phyloP scores from a whole-genome alignment of 2,329 filamentous ascomycete genomes.

The Cercospora sojina region DNA sequence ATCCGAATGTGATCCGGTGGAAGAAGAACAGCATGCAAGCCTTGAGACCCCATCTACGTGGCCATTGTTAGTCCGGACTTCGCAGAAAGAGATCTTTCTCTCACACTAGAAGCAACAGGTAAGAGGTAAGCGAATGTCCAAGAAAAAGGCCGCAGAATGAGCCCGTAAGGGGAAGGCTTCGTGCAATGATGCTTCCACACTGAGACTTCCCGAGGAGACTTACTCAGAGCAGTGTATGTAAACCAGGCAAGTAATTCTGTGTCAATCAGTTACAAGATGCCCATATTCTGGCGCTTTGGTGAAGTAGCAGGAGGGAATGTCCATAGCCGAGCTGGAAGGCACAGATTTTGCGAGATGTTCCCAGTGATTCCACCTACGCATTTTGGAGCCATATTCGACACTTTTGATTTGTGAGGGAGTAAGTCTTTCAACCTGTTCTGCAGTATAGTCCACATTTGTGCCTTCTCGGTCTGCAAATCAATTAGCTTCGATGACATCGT shows the following conservation, averaged over 20 bases:
- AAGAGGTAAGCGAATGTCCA: constrained; percentile 1
- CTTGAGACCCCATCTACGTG: constrained; percentile 36
- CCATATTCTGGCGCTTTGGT: neutral
- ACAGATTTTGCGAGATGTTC: neutral
- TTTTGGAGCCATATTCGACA: constrained; percentile 39
- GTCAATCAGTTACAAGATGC: neutral
- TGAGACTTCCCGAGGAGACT: neutral
- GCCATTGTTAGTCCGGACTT: neutral
- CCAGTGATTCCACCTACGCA: constrained; percentile 18
- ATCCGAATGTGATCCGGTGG: constrained; percentile 38
- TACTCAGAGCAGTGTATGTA: constrained; percentile 21
- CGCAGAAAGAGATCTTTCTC: neutral
- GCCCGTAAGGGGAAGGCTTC: neutral
- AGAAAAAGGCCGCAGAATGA: neutral
- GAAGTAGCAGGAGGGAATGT: neutral
- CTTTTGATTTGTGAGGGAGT: constrained; percentile 34
- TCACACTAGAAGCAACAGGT: neutral
- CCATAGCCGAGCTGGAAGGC: neutral
- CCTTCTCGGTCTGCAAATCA: constrained; percentile 30
- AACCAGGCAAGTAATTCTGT: constrained; percentile 43
- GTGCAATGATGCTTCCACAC: neutral
- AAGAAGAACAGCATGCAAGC: constrained; percentile 35
- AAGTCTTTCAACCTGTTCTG: constrained; percentile 28
- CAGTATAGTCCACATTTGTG: constrained; percentile 34
- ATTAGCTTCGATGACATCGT: neutral